Base-by-base conservation (phyloP, 2,329 filamentous ascomycete genomes). In the Stemphylium vesicarium region DNA sequence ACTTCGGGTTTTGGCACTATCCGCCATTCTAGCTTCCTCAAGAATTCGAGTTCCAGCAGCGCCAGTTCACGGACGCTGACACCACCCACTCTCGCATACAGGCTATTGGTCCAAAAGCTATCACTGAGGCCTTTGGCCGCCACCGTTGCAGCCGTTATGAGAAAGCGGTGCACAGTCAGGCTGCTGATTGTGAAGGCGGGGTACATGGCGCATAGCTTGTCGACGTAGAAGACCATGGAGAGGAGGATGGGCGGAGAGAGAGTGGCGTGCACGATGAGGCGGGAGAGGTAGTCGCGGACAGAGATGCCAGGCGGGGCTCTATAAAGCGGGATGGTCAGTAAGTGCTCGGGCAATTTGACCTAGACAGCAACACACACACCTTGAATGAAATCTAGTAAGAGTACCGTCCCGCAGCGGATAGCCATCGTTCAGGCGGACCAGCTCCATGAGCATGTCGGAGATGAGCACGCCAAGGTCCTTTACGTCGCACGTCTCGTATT, bases 161-260 rank as follows among this genome's bases (percentile, higher is more conserved):
- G 84, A 71, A 98, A 99, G 8, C 95, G 92, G 78, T 99, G 95
- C 3, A 99, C 94, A 0, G 95, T 99, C 16, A 99, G 82, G 41
- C 92, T 96, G 73, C 93, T 96, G 65, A 99, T 96, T 24, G 93
- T 97, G 75, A 99, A 99, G 41, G 94, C 90, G 3, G 91, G 90
- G 73, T 97, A 99, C 55, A 96, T 82, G 10, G 91, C 88, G 76
- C 94, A 99, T 18, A 99, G 84, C 29, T 92, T 88, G 78, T 99
- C 95, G 69, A 99, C 98, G 71, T 98, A 99, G 73, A 96, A 99
- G 53, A 99, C 95, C 92, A 99, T 98, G 65, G 93, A 95, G 32
- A 99, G 85, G n/a, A 99, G 83, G 45, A 99, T 89, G 0, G 95
- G 94, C 11, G 95, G 93, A 6, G 92, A 92, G 3, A 99, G 83